These are phyloP conservation scores for Trichoderma sp. DNA, from an alignment of 2,329 filamentous ascomycete genomes.

Conservation along the genomic window DNA sequence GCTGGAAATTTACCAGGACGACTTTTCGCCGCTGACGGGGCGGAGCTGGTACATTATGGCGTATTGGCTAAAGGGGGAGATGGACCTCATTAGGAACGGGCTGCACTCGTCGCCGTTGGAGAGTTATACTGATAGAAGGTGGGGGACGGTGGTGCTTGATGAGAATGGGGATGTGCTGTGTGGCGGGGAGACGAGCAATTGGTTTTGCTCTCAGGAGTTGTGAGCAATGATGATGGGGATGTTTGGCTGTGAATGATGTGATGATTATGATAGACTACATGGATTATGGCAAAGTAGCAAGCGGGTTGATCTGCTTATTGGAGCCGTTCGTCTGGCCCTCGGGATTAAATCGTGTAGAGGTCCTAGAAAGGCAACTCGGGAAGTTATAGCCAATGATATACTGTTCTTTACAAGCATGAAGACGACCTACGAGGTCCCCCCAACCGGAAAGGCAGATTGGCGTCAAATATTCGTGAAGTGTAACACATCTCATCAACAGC, in stretches of 20 bases:
- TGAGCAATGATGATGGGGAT: background rate
- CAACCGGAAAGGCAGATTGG: too few species aligned
- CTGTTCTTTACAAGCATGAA: too few species aligned
- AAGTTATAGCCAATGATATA: background rate
- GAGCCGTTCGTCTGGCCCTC: background rate
- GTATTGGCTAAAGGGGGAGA: constrained; percentile 23
- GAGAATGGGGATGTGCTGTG: constrained; percentile 6
- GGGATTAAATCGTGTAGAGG: background rate
- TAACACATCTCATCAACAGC: too few species aligned
- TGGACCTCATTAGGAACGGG: constrained; percentile 15
- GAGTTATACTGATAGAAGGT: constrained; percentile 5
- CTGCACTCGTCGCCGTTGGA: constrained; percentile 9
- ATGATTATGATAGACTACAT: background rate
- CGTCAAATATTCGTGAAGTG: too few species aligned
- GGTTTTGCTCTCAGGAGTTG: background rate
- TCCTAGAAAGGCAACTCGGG: constrained; percentile 4
- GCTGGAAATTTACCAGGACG: constrained; percentile 32
- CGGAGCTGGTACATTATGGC: constrained; percentile 27
- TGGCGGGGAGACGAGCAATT: background rate
- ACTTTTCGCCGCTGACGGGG: constrained; percentile 27
- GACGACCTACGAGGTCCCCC: background rate
- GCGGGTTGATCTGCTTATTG: background rate
- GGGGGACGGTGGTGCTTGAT: constrained; percentile 23
- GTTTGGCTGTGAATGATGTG: background rate
- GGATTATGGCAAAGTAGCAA: too few species aligned